Evolutionary conservation across 352 stramenopile species (phyloP), one percentile per base, ranked within the genome.

Genomic region (Phytophthora palmivora): DNA sequence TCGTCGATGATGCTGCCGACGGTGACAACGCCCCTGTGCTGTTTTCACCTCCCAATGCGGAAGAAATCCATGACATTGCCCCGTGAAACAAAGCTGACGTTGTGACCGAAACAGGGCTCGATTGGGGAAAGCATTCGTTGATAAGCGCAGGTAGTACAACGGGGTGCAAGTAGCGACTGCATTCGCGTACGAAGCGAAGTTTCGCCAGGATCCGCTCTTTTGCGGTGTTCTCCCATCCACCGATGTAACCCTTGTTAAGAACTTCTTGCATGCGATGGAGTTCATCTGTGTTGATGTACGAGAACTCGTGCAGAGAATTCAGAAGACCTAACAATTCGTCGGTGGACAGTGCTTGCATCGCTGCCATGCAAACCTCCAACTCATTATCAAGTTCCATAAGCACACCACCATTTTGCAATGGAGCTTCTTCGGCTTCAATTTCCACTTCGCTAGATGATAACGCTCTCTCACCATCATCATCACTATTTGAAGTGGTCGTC

Each of bases 191-290:
- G 54, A 93, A 92, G 5, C 77, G 77, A 32, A 96, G 63, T 47
- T 92, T 89, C 4, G 68, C 65, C 24, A 92, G 19, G 4, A 96
- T 82, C 19, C 83, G 79, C 3, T 67, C 21, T 58, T 92, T 92
- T 22, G 86, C 84, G 1, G 76, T 87, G 16, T 58, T 74, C 50
- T 92, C 86, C 86, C 86, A 92, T 2, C 83, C 82, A 39, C 82
- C 84, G 22, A 94, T 92, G 44, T 92, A 92, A 0, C 86, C 86
- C 38, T 91, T 89, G 42, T 92, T 85, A 6, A 94, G 74, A 24
- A 94, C 63, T 50, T 92, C 84, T 59, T 88, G 82, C 59, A 94
- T 87, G 8, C 76, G 70, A 61, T 84, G 68, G 5, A 74, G 59
- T 60, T 94, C 86, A n/a, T 91, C 80, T 4, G 52, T 65, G 38